phyloP scores from a whole-genome alignment of 225 moss, liverwort and hornwort species.

The Polytrichum formosum region DNA sequence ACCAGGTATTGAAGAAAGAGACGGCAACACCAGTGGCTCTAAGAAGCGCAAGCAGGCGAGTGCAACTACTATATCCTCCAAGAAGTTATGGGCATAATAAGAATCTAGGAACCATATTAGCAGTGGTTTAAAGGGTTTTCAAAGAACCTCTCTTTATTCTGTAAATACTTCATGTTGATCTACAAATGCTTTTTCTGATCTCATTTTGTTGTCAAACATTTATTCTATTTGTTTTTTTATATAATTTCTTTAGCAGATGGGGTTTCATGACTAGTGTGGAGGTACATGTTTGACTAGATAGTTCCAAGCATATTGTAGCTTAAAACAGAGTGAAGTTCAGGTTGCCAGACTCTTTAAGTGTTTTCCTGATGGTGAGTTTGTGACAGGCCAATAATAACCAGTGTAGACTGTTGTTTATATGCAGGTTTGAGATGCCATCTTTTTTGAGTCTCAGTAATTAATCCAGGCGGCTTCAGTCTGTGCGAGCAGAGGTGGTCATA shows the following conservation, averaged over 20 bases:
- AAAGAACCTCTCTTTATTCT: neutral
- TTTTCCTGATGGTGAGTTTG: neutral
- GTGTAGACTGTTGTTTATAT: neutral
- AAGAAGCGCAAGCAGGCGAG: conserved; percentile 94
- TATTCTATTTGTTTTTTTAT: neutral
- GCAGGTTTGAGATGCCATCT: too few relatives aligned
- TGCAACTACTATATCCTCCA: neutral
- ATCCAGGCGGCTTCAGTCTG: neutral
- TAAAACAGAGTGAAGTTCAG: neutral
- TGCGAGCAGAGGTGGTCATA: neutral
- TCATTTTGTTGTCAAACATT: neutral
- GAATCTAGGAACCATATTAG: neutral
- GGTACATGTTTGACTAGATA: neutral
- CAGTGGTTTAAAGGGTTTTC: neutral
- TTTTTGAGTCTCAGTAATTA: neutral
- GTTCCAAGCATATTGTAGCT: neutral
- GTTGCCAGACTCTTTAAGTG: neutral
- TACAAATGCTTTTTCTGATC: neutral
- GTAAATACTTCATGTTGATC: neutral
- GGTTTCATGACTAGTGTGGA: too few relatives aligned
- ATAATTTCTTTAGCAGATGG: neutral
- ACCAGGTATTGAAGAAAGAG: conserved; percentile 62
- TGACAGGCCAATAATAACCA: neutral
- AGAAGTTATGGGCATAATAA: neutral
- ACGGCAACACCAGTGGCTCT: conserved; percentile 56